Percentiles rank a stretch among this genome's conserved stretches.
Conservation (phyloP, 2,329 filamentous ascomycete species). For the Cercospora sp. region DNA sequence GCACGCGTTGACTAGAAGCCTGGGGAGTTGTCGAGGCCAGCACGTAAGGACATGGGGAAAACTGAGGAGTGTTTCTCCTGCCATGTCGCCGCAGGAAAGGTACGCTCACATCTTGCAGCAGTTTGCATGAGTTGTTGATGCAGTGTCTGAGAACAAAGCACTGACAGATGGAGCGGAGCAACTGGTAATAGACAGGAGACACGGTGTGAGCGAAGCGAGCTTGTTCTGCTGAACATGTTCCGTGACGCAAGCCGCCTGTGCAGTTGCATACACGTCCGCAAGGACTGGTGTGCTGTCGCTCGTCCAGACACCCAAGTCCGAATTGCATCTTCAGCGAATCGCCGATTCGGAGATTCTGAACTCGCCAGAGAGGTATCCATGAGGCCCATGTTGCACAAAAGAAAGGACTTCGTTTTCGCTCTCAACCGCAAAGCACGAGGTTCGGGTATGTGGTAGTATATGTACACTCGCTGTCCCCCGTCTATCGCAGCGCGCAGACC, state of each 20-base stretch:
- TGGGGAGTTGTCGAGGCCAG: background rate
- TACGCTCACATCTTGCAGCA: background rate
- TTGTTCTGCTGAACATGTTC: background rate
- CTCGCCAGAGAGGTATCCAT: background rate
- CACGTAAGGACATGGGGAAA: background rate
- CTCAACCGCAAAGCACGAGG: constrained; percentile 10
- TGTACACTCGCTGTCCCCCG: background rate
- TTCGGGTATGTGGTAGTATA: constrained; percentile 8
- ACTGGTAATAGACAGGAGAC: background rate
- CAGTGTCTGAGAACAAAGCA: background rate
- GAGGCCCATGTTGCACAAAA: background rate
- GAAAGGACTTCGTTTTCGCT: background rate
- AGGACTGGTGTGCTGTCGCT: background rate
- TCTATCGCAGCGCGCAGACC: constrained; percentile 2
- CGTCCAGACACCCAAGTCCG: background rate
- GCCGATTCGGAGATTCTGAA: background rate
- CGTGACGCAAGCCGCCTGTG: background rate
- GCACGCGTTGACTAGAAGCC: background rate
- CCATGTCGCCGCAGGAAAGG: background rate
- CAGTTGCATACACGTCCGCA: background rate
- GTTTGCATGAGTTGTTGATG: background rate
- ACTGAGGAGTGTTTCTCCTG: background rate
- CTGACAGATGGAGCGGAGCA: background rate
- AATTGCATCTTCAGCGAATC: background rate
- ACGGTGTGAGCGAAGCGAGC: background rate